Base-by-base conservation (phyloP, 2,329 filamentous ascomycete genomes). In the Talaromyces sp. region DNA sequence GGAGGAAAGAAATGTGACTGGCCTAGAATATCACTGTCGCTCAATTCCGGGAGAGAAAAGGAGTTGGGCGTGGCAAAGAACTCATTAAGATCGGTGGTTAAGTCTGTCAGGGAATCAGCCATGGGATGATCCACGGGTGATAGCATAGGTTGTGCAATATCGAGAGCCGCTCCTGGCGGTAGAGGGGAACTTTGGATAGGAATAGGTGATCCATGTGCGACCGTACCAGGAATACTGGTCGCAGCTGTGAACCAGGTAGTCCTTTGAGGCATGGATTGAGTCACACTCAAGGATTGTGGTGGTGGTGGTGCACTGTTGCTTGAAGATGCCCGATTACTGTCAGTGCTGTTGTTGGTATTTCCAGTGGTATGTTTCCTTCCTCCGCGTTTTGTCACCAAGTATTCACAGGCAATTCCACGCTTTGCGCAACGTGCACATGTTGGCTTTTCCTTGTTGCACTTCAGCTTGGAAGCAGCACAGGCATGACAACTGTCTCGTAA, bases 1-100 rank as follows among this genome's bases (percentile, higher is more conserved):
- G 45, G 22, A 2, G 19, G 45, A 4, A 25, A 47, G 45, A 47
- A 47, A 19, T 25, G 45, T 47, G 45, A 25, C 19, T 47, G 45
- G 45, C 19, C 6, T 5, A 25, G 45, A 25, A 47, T 47, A 47
- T 33, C 60, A 7, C 11, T 41, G 31, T 52, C 60, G 25, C 33
- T 37, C n/a, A 31, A 39, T 39, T 54, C 45, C 8, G 33, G 62
- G 39, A 43, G 27, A 49, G 66, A 62, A 27, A 67, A 67, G 10
- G 68, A 65, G 31, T 69, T 58, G 45, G 68, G 67, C 19, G 64
- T 68, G 19, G 62, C 50, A 50, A 69, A 63, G 27, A 66, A 67
- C n/a, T 69, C 64, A 52, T 69, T 54, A 43, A 70, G 47, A 41
- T 69, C 68, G 15, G 63, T 54, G 45, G 39, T 61, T 22, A 67